Evolutionary conservation across 768 basidiomycete species (phyloP).

Genomic region (Panaeolus cyanescens): DNA sequence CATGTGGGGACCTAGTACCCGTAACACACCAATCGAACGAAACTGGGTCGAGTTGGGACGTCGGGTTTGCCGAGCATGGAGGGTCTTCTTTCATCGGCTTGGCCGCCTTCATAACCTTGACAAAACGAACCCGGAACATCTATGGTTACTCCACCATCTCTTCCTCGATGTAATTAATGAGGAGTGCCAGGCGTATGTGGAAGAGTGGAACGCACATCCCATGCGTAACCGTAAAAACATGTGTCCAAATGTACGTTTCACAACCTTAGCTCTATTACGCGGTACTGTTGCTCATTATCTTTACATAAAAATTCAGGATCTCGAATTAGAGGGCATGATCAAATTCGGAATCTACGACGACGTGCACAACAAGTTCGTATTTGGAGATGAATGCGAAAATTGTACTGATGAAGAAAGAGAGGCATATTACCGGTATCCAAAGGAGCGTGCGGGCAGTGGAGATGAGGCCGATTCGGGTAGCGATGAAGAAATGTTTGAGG

Average conservation of each 20-base stretch:
- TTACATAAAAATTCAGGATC: conserved; percentile 9
- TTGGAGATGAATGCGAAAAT: conserved; percentile 10
- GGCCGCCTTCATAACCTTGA: too few species aligned
- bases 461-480: background rate
- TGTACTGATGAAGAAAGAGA: conserved; percentile 4
- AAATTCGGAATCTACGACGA: conserved; percentile 10
- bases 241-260: conserved; percentile 6
- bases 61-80: conserved; percentile 38
- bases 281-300: background rate
- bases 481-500: background rate
- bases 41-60: conserved; percentile 40
- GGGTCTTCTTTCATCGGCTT: conserved; percentile 37
- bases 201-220: too few species aligned
- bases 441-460: background rate
- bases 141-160: too few species aligned
- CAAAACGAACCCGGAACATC: too few species aligned
- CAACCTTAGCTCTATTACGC: background rate
- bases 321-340: conserved; percentile 9
- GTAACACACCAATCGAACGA: conserved; percentile 39
- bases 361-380: conserved; percentile 5
- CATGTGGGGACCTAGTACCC: conserved; percentile 29
- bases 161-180: too few species aligned
- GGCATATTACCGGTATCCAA: background rate
- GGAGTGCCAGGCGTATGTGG: too few species aligned
- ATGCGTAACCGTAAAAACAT: too few species aligned